phyloP scores from a whole-genome alignment of 176 grass and related monocot species.

The Thalia dealbata region DNA sequence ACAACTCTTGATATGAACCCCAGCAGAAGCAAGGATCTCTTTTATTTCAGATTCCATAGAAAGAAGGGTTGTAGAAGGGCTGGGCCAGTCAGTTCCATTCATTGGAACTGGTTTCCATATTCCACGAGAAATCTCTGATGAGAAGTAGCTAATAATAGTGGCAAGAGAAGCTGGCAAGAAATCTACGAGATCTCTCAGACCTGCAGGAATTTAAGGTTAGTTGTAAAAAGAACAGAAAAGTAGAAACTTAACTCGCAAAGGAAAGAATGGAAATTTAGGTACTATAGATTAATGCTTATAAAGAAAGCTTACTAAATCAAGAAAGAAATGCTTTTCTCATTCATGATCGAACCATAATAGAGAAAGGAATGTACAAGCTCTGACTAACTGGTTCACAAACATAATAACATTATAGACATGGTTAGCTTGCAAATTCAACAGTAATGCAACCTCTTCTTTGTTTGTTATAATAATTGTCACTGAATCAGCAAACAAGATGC shows the following conservation, averaged over 20 bases:
- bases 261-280: not conserved
- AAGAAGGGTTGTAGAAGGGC: constrained; percentile 60
- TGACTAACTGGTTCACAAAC: too few relatives aligned
- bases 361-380: too few relatives aligned
- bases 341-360: too few relatives aligned
- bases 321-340: too few relatives aligned
- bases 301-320: too few relatives aligned
- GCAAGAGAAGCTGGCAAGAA: constrained; percentile 96
- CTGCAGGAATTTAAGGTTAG: constrained; percentile 30
- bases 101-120: constrained; percentile 95
- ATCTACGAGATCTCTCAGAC: constrained; percentile 89
- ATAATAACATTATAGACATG: too few relatives aligned
- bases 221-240: constrained; percentile 6
- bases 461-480: too few relatives aligned
- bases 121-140: constrained; percentile 95
- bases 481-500: too few relatives aligned
- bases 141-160: constrained; percentile 81
- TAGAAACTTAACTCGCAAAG: not conserved
- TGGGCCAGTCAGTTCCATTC: constrained; percentile 99
- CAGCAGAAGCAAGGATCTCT: constrained; percentile 84
- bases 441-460: too few relatives aligned
- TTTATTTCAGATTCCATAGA: constrained; percentile 89
- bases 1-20: constrained; percentile 75
- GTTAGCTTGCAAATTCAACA: too few relatives aligned
- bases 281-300: too few relatives aligned